Evolutionary conservation across 345 rosid genomes (phyloP), one percentile per base, ranked within the genome.

Genomic region (Firmiana major): DNA sequence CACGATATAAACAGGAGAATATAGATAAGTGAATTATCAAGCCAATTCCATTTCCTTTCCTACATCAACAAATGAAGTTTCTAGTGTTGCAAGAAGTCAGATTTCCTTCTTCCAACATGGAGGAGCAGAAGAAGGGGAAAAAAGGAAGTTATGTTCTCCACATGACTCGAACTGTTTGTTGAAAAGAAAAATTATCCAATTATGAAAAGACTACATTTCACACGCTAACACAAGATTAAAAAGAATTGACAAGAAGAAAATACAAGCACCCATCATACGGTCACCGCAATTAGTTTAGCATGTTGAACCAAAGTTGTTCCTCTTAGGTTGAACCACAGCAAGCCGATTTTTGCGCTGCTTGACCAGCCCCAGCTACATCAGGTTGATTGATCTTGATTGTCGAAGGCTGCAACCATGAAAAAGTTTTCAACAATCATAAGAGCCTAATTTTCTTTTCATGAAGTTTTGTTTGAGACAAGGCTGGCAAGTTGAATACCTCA

Each of bases 351-450:
- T 85, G 91, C n/a, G 89, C 85, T 71, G 88, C 90, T 86, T 86
- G 92, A 77, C 87, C 88, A 72, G 83, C 83, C 60, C 94, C 91
- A 49, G 79, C 87, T 3, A 87, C 92, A 71, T 85, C 90, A 4
- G 86, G 77, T 81, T 90, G 94, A 83, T 91, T 92, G 69, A 94
- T 94, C 85, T 79, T 91, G 78, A 91, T 86, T 6, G 98, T 86
- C 10, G 94, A 80, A 7, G 97, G 94, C 94, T 94, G 90, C 73
- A 62, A 80, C 31, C 26, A 67, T 10, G 53, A 7, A 53, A 71
- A 21, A 63, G 9, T 51, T 60, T 40, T 76, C 49, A 62, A 75
- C 11, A 36, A 54, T 38, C 16, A 26, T 22, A 38, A 12, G 51
- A 53, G 12, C 49, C 63, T 57, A 12, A 49, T 15, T 49, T 53